Evolutionary conservation across 2,329 filamentous ascomycete species (phyloP).

Genomic region (Chrysoporthe cubensis): DNA sequence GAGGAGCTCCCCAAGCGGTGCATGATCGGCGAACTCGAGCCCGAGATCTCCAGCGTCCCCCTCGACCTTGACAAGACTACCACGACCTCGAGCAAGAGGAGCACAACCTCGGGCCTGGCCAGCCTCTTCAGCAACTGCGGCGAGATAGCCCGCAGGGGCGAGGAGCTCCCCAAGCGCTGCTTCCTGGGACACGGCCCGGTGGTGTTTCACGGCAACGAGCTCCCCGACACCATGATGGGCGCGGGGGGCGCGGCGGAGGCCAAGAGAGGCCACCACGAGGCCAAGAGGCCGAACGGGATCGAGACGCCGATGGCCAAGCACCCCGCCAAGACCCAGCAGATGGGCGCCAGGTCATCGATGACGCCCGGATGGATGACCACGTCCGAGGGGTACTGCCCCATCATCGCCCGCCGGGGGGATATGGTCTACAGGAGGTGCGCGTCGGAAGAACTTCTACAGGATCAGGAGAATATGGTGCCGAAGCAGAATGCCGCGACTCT

Average conservation of each 20-base stretch:
- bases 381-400: neutral
- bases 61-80: neutral
- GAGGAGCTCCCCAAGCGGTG: neutral
- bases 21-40: neutral
- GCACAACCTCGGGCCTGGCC: neutral
- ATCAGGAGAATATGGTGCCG: no score
- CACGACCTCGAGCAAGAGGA: constrained; percentile 4
- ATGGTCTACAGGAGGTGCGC: neutral
- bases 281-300: neutral
- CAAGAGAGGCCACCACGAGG: neutral
- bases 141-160: neutral
- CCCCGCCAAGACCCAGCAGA: neutral
- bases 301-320: neutral
- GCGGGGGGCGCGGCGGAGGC: neutral
- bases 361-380: no score
- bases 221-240: neutral
- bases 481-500: no score
- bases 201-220: neutral
- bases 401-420: neutral
- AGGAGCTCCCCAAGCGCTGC: neutral
- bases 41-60: neutral
- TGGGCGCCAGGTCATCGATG: neutral
- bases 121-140: neutral
- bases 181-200: neutral
- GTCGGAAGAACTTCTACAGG: neutral